phyloP scores from a whole-genome alignment of 495 filamentous ascomycete species.

The Talaromyces trachyspermus region DNA sequence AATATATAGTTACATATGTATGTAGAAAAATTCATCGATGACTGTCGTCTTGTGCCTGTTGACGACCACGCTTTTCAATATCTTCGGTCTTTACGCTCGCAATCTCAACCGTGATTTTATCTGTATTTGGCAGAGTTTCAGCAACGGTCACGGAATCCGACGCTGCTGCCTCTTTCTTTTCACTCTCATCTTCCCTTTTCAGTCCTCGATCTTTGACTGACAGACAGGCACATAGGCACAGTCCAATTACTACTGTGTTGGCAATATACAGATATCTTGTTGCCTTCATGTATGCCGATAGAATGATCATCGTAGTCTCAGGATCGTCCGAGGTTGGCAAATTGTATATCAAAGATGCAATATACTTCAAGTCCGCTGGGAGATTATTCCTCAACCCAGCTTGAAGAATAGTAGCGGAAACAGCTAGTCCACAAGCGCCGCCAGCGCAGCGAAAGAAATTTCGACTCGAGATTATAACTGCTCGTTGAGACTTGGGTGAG shows the following conservation, averaged over 20 bases:
- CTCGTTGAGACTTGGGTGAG: slow-evolving; percentile 33
- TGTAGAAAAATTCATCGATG: too few relatives aligned
- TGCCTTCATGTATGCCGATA: slow-evolving; percentile 43
- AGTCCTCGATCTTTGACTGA: slow-evolving; percentile 49
- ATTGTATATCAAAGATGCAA: background rate
- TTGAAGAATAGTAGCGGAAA: slow-evolving; percentile 35
- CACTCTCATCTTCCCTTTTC: slow-evolving; percentile 18
- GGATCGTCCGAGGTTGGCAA: slow-evolving; percentile 15
- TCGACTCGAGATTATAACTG: slow-evolving; percentile 38
- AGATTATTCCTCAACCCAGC: slow-evolving; percentile 23
- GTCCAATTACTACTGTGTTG: slow-evolving; percentile 47
- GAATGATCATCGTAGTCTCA: slow-evolving; percentile 25
- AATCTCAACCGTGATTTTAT: background rate
- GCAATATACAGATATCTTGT: slow-evolving; percentile 46
- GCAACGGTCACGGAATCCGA: background rate
- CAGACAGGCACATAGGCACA: slow-evolving; percentile 42
- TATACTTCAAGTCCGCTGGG: slow-evolving; percentile 9
- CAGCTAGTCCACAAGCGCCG: slow-evolving; percentile 40
- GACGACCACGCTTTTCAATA: background rate
- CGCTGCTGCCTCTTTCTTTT: background rate
- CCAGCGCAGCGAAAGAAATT: slow-evolving; percentile 43
- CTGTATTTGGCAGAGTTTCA: background rate
- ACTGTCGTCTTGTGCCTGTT: too few relatives aligned
- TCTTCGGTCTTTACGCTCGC: background rate
- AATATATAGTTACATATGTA: too few relatives aligned